These are phyloP conservation scores for Pythium aquatile DNA, from an alignment of 352 stramenopile genomes.

Conservation along the genomic window DNA sequence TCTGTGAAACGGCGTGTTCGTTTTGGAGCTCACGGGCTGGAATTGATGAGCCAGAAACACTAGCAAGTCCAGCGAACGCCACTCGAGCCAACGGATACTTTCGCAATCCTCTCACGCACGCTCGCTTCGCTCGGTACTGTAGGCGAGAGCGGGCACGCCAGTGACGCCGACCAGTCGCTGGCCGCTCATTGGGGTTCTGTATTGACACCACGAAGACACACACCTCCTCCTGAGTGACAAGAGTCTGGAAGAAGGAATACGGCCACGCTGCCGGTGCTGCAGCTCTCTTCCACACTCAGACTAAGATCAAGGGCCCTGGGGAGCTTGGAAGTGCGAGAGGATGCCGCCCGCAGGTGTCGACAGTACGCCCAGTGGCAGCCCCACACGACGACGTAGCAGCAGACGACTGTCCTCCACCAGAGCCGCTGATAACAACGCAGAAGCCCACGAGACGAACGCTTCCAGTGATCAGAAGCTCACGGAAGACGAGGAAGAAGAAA, in stretches of 20 bases:
- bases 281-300: not conserved
- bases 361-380: not conserved
- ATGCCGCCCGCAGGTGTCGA: not conserved
- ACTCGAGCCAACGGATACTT: slow-evolving; percentile 1
- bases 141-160: not conserved
- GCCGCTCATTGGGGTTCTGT: slow-evolving; percentile 11
- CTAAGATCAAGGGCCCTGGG: not conserved
- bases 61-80: not conserved
- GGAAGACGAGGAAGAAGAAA: slow-evolving; percentile 18
- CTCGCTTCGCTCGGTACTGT: not conserved
- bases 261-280: not conserved
- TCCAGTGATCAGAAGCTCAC: not conserved
- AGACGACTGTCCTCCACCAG: not conserved
- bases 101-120: not conserved
- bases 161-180: slow-evolving; percentile 12
- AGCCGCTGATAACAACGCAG: not conserved
- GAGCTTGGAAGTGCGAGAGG: not conserved
- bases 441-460: not conserved
- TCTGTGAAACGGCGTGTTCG: slow-evolving; percentile 6
- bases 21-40: not conserved
- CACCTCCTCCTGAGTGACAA: not conserved
- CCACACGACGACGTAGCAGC: not conserved
- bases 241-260: not conserved
- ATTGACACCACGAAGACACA: slow-evolving; percentile 3
- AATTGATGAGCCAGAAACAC: not conserved